Base-by-base conservation (phyloP, 345 rosid genomes). In the Boechera divaricarpa region DNA sequence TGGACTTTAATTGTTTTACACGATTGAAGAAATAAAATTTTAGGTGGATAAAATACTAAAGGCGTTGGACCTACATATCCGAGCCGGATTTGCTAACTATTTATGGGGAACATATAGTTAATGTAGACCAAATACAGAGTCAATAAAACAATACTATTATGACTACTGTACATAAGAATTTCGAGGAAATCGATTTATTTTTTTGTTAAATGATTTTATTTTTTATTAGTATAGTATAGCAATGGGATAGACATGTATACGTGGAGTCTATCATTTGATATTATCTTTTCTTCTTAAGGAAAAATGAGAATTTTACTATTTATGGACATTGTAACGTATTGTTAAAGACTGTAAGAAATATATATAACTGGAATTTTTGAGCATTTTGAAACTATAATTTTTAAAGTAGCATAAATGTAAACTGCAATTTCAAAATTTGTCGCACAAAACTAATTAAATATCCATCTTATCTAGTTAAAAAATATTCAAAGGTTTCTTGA, bases 31-130 rank as follows among this genome's bases (percentile, higher is more conserved):
- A 10, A 10, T 41, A 10, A 10, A 69, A 44, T 2, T 3, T 4
- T 45, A n/a, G 53, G 60, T 69, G 63, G 42, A 70, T 59, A 49
- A 33, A 70, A 53, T 59, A 63, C 16, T 18, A 3, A 13, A 54
- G 56, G 55, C 70, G 3, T 73, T 55, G 71, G 77, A 74, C 78
- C 58, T 74, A 74, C 72, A 35, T 45, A 74, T 42, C 65, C 49
- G 8, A 56, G 31, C 39, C 28, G 48, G 65, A 74, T 74, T 74
- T 74, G 39, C 57, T 36, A 49, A 45, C 35, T 35, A 71, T 48
- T 16, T 47, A 32, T 24, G 67, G 47, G 45, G 75, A 60, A 5
- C 58, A 47, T 24, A 33, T 35, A 45, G 16, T 39, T 4, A 53
- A 57, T 57, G 42, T 42, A 62, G 69, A 73, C 62, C 24, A 16